A percentile compares a stretch with the other conserved stretches of the same genome.
Conservation (phyloP, 352 stramenopile species). For the Pythium volutum region DNA sequence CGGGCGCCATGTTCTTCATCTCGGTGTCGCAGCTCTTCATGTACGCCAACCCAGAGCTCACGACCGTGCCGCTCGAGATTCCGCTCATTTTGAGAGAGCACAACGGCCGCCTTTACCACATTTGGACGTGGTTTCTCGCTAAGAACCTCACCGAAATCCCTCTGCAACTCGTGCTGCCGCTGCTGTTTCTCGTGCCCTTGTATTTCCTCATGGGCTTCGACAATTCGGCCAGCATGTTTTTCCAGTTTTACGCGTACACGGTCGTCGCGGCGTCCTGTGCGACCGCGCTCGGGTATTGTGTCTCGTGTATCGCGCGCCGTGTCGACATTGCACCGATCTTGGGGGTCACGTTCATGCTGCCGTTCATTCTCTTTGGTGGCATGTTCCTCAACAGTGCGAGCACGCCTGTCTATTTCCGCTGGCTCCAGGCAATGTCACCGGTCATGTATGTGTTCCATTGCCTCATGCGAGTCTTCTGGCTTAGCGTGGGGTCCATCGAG, state of each 20-base stretch:
- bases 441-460: slow-evolving; percentile 38
- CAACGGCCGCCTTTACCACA: slow-evolving; percentile 29
- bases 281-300: slow-evolving; percentile 31
- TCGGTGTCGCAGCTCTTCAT: slow-evolving; percentile 50
- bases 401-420: slow-evolving; percentile 36
- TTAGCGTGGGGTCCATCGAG: slow-evolving; percentile 23
- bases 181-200: slow-evolving; percentile 33
- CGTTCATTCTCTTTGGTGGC: slow-evolving; percentile 39
- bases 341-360: slow-evolving; percentile 34
- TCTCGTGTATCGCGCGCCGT: slow-evolving; percentile 29
- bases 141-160: slow-evolving; percentile 38
- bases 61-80: slow-evolving; percentile 31
- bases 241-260: slow-evolving; percentile 29
- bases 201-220: slow-evolving; percentile 41
- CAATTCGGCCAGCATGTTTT: slow-evolving; percentile 25
- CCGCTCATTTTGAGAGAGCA: slow-evolving; percentile 34
- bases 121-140: slow-evolving; percentile 32
- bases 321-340: slow-evolving; percentile 34
- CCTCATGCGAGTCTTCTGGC: slow-evolving; percentile 34
- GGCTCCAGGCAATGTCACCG: slow-evolving; percentile 33
- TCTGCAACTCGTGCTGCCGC: slow-evolving; percentile 25
- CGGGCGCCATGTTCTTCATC: slow-evolving; percentile 43
- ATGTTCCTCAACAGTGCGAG: slow-evolving; percentile 34
- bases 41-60: slow-evolving; percentile 31
- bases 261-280: slow-evolving; percentile 22